phyloP scores from a whole-genome alignment of 768 basidiomycete genomes.

The Mycena venus region DNA sequence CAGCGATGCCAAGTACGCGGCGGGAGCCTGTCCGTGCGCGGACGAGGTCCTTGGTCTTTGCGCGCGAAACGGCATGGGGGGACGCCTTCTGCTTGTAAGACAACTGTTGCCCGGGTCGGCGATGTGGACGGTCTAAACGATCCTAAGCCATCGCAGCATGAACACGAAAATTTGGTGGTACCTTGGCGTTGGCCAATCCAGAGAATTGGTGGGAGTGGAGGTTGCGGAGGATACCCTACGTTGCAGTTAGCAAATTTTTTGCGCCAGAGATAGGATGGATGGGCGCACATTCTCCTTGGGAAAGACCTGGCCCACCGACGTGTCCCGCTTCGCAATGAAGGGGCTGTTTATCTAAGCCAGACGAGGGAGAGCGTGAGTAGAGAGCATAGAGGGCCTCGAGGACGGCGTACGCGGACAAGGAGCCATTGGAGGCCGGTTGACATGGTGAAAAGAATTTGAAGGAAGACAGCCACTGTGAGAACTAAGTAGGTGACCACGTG shows the following conservation, averaged over 20 bases:
- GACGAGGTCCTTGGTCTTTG: slow-evolving; percentile 64
- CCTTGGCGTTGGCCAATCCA: slow-evolving; percentile 89
- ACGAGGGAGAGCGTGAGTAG: slow-evolving; percentile 10
- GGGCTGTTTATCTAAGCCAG: slow-evolving; percentile 87
- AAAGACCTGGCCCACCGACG: slow-evolving; percentile 78
- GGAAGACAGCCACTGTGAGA: too few species aligned
- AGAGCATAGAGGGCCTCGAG: background rate
- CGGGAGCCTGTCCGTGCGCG: slow-evolving; percentile 80
- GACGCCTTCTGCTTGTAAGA: slow-evolving; percentile 76
- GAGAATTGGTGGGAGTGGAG: slow-evolving; percentile 95
- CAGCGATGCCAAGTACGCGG: slow-evolving; percentile 75
- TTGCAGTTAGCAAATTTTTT: slow-evolving; percentile 28
- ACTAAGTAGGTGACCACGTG: too few species aligned
- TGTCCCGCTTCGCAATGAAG: slow-evolving; percentile 84
- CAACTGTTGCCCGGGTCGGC: slow-evolving; percentile 63
- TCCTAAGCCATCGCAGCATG: background rate
- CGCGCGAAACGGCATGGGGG: slow-evolving; percentile 62
- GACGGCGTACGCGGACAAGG: slow-evolving; percentile 80
- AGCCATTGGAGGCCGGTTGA: slow-evolving; percentile 95
- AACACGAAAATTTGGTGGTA: slow-evolving; percentile 52
- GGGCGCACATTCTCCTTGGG: slow-evolving; percentile 84
- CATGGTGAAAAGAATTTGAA: slow-evolving; percentile 62
- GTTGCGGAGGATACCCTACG: slow-evolving; percentile 87
- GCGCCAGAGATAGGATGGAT: background rate
- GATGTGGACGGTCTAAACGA: slow-evolving; percentile 74